Evolutionary conservation across 164 flowering plant species (phyloP).

Genomic region (Litsea cubeba): DNA sequence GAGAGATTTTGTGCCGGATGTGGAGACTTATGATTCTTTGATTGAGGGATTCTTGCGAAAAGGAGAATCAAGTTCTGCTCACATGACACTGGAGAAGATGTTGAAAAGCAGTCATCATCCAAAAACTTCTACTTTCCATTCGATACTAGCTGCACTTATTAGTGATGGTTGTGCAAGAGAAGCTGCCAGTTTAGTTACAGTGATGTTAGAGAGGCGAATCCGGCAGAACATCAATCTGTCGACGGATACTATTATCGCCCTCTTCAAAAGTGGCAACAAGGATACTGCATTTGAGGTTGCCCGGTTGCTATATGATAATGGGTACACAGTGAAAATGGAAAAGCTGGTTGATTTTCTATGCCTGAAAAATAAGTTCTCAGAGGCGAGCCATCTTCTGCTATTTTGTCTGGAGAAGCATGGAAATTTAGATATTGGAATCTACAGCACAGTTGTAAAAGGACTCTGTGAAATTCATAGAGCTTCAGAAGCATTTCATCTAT

Average conservation of each 20-base stretch:
- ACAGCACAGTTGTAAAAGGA: constrained; percentile 36
- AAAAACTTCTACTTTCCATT: constrained; percentile 48
- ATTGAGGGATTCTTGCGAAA: constrained; percentile 50
- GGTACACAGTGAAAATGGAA: constrained; percentile 51
- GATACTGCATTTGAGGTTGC: constrained; percentile 45
- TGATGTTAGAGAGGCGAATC: constrained; percentile 53
- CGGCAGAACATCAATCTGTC: constrained; percentile 52
- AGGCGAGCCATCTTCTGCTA: constrained; percentile 41
- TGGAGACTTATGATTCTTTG: constrained; percentile 46
- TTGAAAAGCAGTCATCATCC: constrained; percentile 58
- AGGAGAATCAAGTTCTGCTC: constrained; percentile 46
- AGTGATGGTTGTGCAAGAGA: constrained; percentile 38
- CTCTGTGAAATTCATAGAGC: constrained; percentile 42
- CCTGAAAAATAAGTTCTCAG: constrained; percentile 27
- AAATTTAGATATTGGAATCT: constrained; percentile 28
- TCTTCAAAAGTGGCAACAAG: constrained; percentile 30
- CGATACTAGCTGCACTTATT: constrained; percentile 28
- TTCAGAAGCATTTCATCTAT: constrained; percentile 63
- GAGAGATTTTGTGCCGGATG: constrained; percentile 58
- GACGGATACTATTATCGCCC: constrained; percentile 35
- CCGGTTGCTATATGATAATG: constrained; percentile 45
- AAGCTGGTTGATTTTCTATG: constrained; percentile 45
- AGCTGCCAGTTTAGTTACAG: constrained; percentile 41
- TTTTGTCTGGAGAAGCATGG: constrained; percentile 49
- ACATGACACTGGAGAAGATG: constrained; percentile 60